These are phyloP conservation scores for Penicillium sp. DNA, from an alignment of 2,329 filamentous ascomycete species.

Conservation along the genomic window DNA sequence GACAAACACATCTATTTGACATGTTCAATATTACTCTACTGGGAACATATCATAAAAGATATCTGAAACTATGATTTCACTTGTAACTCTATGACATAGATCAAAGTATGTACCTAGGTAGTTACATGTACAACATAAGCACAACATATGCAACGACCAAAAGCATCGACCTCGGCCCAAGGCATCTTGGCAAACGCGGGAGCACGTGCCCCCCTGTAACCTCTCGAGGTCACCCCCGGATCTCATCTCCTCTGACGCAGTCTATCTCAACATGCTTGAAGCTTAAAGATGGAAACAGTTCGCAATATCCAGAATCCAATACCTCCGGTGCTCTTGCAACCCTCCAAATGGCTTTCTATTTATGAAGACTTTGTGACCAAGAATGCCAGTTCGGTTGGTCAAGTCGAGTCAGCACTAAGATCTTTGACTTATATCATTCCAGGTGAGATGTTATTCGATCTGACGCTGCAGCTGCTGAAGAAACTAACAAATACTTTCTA, in stretches of 20 bases:
- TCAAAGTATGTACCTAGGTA: background rate
- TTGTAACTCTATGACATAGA: background rate
- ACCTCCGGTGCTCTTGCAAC: conserved; percentile 26
- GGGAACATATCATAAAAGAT: background rate
- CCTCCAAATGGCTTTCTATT: conserved; percentile 34
- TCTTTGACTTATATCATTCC: conserved; percentile 95
- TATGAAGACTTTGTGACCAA: conserved; percentile 76
- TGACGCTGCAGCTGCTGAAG: background rate
- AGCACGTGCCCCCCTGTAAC: conserved; percentile 23
- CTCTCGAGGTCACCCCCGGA: conserved; percentile 2
- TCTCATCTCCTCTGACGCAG: conserved; percentile 6
- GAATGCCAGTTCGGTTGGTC: conserved; percentile 84
- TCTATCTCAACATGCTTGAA: conserved; percentile 7
- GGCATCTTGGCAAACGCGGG: conserved; percentile 20
- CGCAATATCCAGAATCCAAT: conserved; percentile 23
- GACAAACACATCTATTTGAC: background rate
- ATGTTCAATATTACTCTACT: background rate
- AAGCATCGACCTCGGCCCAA: conserved; percentile 22
- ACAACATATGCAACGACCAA: background rate
- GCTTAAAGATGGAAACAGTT: conserved; percentile 27
- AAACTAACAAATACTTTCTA: background rate
- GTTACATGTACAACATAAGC: background rate
- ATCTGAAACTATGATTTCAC: background rate
- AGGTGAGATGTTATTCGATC: conserved; percentile 36
- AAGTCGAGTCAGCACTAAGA: conserved; percentile 86